Percentiles rank a stretch among this genome's conserved stretches.
Conservation (phyloP, 129 eudicot species). For the Tagetes patula region DNA sequence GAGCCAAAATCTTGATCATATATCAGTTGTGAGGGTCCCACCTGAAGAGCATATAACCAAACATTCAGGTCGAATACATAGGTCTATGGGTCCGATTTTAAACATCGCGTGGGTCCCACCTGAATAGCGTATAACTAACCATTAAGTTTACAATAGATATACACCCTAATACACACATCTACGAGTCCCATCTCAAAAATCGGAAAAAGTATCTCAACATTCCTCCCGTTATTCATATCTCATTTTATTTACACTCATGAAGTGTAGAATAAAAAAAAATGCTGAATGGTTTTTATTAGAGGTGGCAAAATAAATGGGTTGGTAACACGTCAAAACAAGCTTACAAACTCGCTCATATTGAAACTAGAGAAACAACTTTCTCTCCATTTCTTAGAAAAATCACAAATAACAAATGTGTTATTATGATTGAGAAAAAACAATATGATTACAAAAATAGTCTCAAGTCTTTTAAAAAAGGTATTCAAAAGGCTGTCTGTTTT, state of each 20-base stretch:
- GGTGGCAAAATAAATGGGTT: background rate
- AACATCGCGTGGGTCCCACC: background rate
- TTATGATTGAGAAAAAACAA: background rate
- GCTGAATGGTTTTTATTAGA: background rate
- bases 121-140: no score
- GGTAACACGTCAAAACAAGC: background rate
- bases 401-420: background rate
- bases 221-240: background rate
- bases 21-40: conserved; percentile 27
- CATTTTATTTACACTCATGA: background rate
- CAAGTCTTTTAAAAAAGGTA: background rate
- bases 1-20: conserved; percentile 22
- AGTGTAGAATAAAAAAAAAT: background rate
- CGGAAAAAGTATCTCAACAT: background rate
- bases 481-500: background rate
- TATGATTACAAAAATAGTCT: background rate
- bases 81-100: background rate
- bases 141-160: no score
- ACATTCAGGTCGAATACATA: conserved; percentile 19
- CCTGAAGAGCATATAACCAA: conserved; percentile 35
- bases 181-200: background rate
- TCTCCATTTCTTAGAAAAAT: background rate
- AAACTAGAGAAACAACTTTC: background rate
- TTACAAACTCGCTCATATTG: background rate
- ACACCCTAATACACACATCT: no score